These are phyloP conservation scores for Hygrophila difformis DNA, from an alignment of 257 asterid genomes.

Conservation along the genomic window DNA sequence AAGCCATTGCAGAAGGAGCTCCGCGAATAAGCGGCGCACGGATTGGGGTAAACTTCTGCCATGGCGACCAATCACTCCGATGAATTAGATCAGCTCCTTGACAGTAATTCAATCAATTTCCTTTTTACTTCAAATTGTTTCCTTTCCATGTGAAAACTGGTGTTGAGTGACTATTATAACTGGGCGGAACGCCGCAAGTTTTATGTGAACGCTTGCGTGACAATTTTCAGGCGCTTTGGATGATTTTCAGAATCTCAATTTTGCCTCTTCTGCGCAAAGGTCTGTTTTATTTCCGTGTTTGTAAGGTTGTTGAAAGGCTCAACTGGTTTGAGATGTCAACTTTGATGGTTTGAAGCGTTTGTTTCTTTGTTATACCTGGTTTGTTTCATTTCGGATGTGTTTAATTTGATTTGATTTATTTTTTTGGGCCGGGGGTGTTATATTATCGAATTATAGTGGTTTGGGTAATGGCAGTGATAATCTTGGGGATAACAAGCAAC, in stretches of 20 bases:
- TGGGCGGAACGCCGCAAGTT: neutral
- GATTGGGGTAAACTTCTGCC: too few relatives aligned
- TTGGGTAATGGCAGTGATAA: constrained; percentile 18
- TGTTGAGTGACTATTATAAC: neutral
- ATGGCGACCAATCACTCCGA: constrained; percentile 76
- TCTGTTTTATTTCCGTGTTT: constrained; percentile 13
- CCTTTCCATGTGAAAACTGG: neutral
- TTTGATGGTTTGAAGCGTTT: constrained; percentile 22
- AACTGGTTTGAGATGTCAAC: too few relatives aligned
- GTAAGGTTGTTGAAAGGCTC: too few relatives aligned
- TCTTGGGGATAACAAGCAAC: constrained; percentile 42
- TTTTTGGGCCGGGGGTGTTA: constrained; percentile 8
- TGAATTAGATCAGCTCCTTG: constrained; percentile 89
- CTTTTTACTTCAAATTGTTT: neutral
- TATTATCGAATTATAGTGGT: constrained; percentile 28
- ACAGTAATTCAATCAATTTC: constrained; percentile 43
- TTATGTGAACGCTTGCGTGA: neutral
- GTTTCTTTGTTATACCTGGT: neutral
- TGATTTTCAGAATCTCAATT: constrained; percentile 93
- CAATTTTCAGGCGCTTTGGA: constrained; percentile 88
- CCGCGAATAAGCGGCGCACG: too few relatives aligned
- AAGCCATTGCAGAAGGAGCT: too few relatives aligned
- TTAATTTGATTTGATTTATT: neutral
- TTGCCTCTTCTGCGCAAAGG: constrained; percentile 76
- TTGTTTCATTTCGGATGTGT: neutral